Base-by-base conservation (phyloP, 2,329 filamentous ascomycete species). In the Calycina herbarum region DNA sequence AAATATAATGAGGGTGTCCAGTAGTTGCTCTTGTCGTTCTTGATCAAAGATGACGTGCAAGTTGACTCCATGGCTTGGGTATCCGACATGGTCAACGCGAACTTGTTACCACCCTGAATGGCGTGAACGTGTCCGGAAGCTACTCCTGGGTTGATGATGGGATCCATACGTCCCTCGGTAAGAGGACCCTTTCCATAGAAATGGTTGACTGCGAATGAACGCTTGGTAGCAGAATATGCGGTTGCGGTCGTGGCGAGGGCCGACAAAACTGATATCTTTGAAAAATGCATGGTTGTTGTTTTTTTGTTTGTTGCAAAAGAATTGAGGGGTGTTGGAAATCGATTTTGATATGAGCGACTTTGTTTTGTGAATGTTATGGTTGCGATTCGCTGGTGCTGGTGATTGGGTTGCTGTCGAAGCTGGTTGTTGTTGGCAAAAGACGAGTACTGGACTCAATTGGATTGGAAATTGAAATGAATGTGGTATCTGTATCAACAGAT, bases 1-100 rank as follows among this genome's bases (percentile, higher is more conserved):
- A 96, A 97, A 80, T 94, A 94, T 69, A 96, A 75, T 1, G 85
- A 79, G 0, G 93, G 93, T 62, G 88, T 86, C 92, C 93, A 97
- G 80, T 97, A 97, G 38, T 87, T 88, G n/a, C 92, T 96, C 79
- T 88, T 90, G 79, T 97, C 93, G 79, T 94, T 83, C 45, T 82
- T 87, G 54, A 96, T 90, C 64, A 84, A 86, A 76, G 93, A 96
- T 11, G 92, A 94, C 1, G 92, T 95, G 79, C 93, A 97, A 67
- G 86, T 81, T 35, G 85, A 91, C 64, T 82, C 75, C 66, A 81
- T 67, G 31, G 91, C 82, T 57, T 84, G 80, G 64, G 85, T 80
- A 72, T 87, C 90, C 54, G 82, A 86, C 74, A 89, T 87, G 62
- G 78, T 82, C 69, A 86, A 56, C 84, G 85, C 73, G 60, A 75